Percentiles rank a stretch among this genome's conserved stretches.
phyloP scores from a whole-genome alignment of 257 asterid species.

The Anisodus tanguticus region DNA sequence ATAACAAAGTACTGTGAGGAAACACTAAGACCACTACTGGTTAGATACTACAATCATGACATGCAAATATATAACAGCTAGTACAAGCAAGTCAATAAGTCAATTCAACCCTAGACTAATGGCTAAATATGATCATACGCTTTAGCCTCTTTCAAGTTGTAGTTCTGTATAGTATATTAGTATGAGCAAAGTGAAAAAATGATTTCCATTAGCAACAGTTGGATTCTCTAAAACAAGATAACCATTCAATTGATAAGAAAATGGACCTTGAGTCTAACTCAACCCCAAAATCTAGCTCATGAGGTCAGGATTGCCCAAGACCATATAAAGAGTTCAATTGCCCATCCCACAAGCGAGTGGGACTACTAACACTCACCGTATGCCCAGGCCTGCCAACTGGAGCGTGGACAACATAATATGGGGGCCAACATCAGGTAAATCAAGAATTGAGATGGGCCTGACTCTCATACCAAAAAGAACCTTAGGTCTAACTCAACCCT shows the following conservation, averaged over 20 bases:
- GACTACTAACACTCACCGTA: too few species aligned
- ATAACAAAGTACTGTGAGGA: background rate
- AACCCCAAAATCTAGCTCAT: too few species aligned
- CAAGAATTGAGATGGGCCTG: too few species aligned
- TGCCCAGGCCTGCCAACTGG: too few species aligned
- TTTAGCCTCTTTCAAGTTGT: conserved; percentile 19
- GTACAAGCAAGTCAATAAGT: background rate
- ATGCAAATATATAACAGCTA: background rate
- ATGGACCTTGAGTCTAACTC: too few species aligned
- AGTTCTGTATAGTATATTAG: background rate
- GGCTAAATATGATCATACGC: background rate
- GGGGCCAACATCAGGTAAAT: too few species aligned
- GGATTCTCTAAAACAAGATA: conserved; percentile 8
- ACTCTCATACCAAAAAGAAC: too few species aligned
- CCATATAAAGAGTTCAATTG: too few species aligned
- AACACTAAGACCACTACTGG: conserved; percentile 15
- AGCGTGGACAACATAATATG: too few species aligned
- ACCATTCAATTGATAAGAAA: background rate
- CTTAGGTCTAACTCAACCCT: too few species aligned
- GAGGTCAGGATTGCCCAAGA: too few species aligned
- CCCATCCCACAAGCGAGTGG: too few species aligned
- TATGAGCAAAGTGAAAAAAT: background rate
- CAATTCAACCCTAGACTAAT: background rate
- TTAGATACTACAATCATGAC: background rate
- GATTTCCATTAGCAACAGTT: background rate